phyloP scores from a whole-genome alignment of 768 basidiomycete genomes.

The Lactarius evosmus region DNA sequence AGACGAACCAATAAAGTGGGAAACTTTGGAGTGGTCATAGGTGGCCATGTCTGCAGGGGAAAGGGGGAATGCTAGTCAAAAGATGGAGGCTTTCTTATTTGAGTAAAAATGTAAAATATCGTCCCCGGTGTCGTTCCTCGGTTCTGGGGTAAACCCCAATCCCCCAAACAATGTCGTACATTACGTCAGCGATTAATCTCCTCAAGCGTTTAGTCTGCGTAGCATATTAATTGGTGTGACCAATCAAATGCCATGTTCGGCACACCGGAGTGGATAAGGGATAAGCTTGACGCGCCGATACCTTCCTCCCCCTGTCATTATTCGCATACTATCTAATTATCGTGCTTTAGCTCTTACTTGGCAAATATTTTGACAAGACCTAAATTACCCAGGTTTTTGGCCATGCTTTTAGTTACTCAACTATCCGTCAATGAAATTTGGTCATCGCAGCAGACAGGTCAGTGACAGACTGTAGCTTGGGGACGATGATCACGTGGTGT shows the following conservation, averaged over 20 bases:
- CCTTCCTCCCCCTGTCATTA: too few species aligned
- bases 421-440: background rate
- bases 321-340: too few species aligned
- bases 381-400: too few species aligned
- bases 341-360: background rate
- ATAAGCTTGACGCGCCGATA: too few species aligned
- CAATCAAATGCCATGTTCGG: background rate
- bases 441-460: background rate
- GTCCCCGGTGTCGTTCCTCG: constrained; percentile 18
- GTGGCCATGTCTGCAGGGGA: constrained; percentile 32
- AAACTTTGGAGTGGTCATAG: constrained; percentile 57
- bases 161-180: constrained; percentile 21
- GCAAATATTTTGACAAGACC: background rate
- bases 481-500: constrained; percentile 7
- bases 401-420: too few species aligned
- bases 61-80: constrained; percentile 1
- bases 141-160: constrained; percentile 28
- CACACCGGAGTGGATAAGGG: too few species aligned
- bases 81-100: constrained; percentile 14
- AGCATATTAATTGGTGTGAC: background rate
- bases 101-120: constrained; percentile 4
- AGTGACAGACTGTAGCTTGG: too few species aligned
- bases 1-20: constrained; percentile 59
- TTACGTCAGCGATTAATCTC: constrained; percentile 21
- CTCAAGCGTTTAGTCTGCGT: background rate